phyloP scores from a whole-genome alignment of 2,329 filamentous ascomycete genomes.

The Iodosphaeria phyllophila region DNA sequence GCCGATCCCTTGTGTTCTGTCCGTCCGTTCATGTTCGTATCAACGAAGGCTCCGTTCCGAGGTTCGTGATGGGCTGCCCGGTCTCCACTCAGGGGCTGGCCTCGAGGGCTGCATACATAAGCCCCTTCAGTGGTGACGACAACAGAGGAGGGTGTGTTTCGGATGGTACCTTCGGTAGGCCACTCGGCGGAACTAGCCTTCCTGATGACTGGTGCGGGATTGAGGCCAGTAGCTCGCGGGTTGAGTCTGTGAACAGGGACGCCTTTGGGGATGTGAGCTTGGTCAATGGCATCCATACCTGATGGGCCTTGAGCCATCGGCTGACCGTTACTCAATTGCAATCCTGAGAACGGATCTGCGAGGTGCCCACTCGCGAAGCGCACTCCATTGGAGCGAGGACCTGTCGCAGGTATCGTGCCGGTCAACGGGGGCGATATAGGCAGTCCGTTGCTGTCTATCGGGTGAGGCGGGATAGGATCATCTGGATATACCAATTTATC shows the following conservation, averaged over 20 bases:
- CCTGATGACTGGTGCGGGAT: conserved; percentile 6
- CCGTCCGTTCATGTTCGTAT: background rate
- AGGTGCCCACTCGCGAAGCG: conserved; percentile 12
- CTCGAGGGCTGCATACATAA: no score
- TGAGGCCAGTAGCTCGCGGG: conserved; percentile 4
- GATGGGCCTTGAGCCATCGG: background rate
- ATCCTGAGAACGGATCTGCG: conserved; percentile 14
- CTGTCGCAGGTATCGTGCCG: conserved; percentile 8
- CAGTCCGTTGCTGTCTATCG: conserved; percentile 8
- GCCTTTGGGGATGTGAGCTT: conserved; percentile 2
- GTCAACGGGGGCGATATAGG: conserved; percentile 13
- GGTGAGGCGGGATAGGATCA: no score
- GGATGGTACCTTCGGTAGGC: conserved; percentile 13
- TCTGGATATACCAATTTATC: no score
- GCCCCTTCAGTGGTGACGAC: conserved; percentile 4
- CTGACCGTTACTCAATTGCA: no score
- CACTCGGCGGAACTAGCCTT: conserved; percentile 14
- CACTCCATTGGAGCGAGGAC: conserved; percentile 5
- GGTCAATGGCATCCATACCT: background rate
- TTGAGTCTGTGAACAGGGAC: conserved; percentile 6
- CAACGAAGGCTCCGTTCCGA: conserved; percentile 1
- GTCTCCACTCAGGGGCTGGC: no score
- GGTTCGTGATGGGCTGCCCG: conserved; percentile 1
- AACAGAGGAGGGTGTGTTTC: conserved; percentile 6
- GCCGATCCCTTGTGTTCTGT: conserved; percentile 11